Evolutionary conservation across 768 basidiomycete genomes (phyloP).

Genomic region (Suillus sp.): DNA sequence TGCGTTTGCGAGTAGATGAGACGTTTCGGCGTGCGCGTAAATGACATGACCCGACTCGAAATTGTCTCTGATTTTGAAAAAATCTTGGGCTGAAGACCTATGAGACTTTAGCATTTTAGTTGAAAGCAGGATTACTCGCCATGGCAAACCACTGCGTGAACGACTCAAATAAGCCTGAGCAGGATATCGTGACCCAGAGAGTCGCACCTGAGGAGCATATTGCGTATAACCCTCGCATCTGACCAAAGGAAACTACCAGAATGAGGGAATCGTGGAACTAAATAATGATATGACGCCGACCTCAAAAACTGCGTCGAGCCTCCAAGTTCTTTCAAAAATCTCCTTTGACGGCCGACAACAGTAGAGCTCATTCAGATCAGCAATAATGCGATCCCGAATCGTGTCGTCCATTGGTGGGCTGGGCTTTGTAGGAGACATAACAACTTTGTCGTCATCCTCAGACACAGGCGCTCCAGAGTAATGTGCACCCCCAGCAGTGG

Average conservation of each 20-base stretch:
- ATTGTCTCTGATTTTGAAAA: constrained; percentile 53
- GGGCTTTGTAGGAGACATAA: constrained; percentile 5
- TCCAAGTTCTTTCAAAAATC: constrained; percentile 56
- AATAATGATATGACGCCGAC: constrained; percentile 20
- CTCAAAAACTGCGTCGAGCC: constrained; percentile 57
- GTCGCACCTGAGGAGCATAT: constrained; percentile 55
- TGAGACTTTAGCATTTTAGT: constrained; percentile 5
- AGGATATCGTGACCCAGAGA: not conserved
- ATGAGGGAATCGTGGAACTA: not conserved
- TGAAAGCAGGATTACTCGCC: constrained; percentile 36
- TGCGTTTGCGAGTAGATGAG: constrained; percentile 62
- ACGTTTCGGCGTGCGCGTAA: constrained; percentile 58
- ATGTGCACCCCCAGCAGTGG: constrained; percentile 63
- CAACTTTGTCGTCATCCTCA: constrained; percentile 12
- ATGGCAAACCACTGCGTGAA: constrained; percentile 50
- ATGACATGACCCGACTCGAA: constrained; percentile 57
- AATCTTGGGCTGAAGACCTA: constrained; percentile 48
- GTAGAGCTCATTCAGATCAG: constrained; percentile 62
- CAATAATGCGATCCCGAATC: constrained; percentile 50
- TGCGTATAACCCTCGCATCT: constrained; percentile 52
- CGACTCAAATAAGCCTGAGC: not conserved
- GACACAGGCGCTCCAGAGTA: constrained; percentile 53
- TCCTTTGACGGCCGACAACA: constrained; percentile 53
- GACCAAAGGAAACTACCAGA: constrained; percentile 49
- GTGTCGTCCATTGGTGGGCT: constrained; percentile 30